Evolutionary conservation across 2,329 filamentous ascomycete genomes (phyloP).

Genomic region (Verticillium tricorpus): DNA sequence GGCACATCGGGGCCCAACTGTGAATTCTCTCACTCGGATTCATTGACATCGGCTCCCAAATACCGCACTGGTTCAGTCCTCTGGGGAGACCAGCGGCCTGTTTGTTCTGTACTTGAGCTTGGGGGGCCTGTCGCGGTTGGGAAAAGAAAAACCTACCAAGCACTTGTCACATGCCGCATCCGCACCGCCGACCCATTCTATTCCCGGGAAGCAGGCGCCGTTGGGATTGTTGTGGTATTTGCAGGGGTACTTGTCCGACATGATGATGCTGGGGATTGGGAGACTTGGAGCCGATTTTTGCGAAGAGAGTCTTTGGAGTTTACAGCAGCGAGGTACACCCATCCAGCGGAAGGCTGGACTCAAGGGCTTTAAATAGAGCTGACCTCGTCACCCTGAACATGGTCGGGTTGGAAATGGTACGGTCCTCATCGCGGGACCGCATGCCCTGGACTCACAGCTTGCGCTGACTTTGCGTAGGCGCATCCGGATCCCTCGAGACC

Average conservation of each 20-base stretch:
- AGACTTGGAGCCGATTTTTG: not conserved
- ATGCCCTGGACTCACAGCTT: not conserved
- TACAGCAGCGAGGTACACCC: not conserved
- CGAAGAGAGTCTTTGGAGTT: not conserved
- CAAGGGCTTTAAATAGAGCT: not conserved
- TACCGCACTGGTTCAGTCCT: not conserved
- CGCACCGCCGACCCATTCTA: slow-evolving; percentile 51
- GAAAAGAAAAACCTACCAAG: slow-evolving; percentile 32
- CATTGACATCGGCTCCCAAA: not conserved
- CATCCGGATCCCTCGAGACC: not conserved
- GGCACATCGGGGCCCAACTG: not conserved
- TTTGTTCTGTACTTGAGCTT: not conserved
- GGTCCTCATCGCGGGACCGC: not conserved
- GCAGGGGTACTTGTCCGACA: slow-evolving; percentile 47
- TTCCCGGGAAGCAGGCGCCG: slow-evolving; percentile 23
- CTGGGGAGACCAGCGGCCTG: not conserved
- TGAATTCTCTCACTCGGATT: not conserved
- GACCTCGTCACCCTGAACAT: not conserved
- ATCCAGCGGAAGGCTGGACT: not conserved
- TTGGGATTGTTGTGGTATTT: slow-evolving; percentile 49
- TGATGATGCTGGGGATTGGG: not conserved
- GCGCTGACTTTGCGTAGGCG: not conserved
- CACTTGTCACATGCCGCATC: slow-evolving; percentile 44
- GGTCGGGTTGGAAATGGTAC: not conserved
- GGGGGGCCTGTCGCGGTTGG: not conserved